phyloP scores from a whole-genome alignment of 768 basidiomycete genomes.

The Trametes sanguinea region DNA sequence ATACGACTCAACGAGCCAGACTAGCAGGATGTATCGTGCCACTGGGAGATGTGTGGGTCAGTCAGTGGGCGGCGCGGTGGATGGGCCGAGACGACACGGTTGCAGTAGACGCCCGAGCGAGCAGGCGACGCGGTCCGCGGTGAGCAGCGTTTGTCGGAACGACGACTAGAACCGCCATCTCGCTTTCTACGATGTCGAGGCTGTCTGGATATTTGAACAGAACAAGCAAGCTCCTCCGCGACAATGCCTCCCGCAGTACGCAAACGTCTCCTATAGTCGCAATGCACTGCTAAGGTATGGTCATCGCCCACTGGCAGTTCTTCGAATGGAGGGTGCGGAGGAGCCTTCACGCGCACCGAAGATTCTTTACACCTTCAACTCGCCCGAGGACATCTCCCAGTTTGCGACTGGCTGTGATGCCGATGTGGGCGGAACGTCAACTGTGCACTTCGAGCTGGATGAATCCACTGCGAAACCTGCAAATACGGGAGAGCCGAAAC shows the following conservation, averaged over 20 bases:
- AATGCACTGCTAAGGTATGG: slow-evolving; percentile 3
- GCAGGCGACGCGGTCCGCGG: too few species aligned
- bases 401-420: slow-evolving; percentile 82
- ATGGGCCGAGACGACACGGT: too few species aligned
- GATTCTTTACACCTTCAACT: slow-evolving; percentile 67
- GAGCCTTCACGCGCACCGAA: slow-evolving; percentile 60
- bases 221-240: slow-evolving; percentile 41
- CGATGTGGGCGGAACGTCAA: slow-evolving; percentile 85
- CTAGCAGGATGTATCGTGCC: too few species aligned
- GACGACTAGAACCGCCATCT: background rate
- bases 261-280: slow-evolving; percentile 10
- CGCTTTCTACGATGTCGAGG: slow-evolving; percentile 26
- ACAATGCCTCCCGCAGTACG: slow-evolving; percentile 45
- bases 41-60: too few species aligned
- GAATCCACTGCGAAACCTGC: slow-evolving; percentile 40
- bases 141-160: too few species aligned
- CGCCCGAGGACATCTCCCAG: slow-evolving; percentile 54
- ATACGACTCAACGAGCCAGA: too few species aligned
- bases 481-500: slow-evolving; percentile 28
- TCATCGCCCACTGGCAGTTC: slow-evolving; percentile 42
- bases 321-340: slow-evolving; percentile 78
- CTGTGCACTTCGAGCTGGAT: slow-evolving; percentile 75
- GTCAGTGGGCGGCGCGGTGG: too few species aligned
- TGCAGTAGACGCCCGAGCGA: too few species aligned
- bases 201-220: slow-evolving; percentile 39